These are phyloP conservation scores for Sarocladiaceae sp. DNA, from an alignment of 2,329 filamentous ascomycete species.

Conservation along the genomic window DNA sequence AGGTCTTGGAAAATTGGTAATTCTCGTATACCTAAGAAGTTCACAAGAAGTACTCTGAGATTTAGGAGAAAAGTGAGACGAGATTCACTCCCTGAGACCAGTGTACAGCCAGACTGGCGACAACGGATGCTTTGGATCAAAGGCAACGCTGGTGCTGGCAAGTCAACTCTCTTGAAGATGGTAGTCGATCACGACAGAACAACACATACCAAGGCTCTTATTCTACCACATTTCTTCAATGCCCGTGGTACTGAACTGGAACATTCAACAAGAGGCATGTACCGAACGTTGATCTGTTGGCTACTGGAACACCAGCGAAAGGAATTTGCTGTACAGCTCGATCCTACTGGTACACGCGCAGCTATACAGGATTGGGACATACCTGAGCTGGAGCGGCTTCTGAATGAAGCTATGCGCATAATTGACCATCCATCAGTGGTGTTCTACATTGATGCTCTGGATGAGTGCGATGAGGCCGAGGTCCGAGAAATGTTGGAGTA, in stretches of 20 bases:
- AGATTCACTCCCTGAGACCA: too few species aligned
- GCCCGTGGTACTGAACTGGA: not conserved
- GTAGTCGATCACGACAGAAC: not conserved
- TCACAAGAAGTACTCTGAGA: too few species aligned
- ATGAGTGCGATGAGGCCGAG: slow-evolving; percentile 42
- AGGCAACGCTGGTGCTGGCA: not conserved
- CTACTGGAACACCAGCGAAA: slow-evolving; percentile 19
- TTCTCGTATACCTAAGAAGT: too few species aligned
- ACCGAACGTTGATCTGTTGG: slow-evolving; percentile 28
- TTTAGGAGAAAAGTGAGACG: too few species aligned
- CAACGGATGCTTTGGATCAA: not conserved
- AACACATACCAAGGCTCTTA: not conserved
- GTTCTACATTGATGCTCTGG: slow-evolving; percentile 34
- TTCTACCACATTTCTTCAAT: slow-evolving; percentile 4
- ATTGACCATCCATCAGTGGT: not conserved
- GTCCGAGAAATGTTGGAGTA: slow-evolving; percentile 37
- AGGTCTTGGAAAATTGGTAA: too few species aligned
- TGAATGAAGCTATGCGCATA: not conserved
- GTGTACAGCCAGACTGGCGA: not conserved
- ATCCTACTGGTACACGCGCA: not conserved
- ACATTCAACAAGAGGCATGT: not conserved
- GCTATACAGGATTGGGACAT: not conserved
- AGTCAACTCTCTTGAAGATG: not conserved
- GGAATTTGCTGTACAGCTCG: not conserved
- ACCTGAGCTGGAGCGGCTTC: not conserved